Evolutionary conservation across 768 basidiomycete genomes (phyloP), one percentile per base, ranked within the genome.

Genomic region (Trametes sanguinea): DNA sequence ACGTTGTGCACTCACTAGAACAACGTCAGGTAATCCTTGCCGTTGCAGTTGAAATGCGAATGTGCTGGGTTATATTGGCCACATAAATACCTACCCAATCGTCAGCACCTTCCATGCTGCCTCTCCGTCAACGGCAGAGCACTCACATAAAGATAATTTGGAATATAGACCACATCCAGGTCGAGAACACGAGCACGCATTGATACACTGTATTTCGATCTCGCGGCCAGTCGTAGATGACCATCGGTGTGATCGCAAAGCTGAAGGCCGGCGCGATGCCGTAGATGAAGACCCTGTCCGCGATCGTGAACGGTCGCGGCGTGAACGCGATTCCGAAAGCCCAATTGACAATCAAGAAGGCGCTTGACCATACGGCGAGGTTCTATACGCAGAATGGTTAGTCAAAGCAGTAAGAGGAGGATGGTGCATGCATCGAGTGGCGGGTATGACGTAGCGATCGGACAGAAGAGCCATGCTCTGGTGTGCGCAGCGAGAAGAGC

Each of bases 281-380:
- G 69, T 83, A 89, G 67, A 85, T 79, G 72, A 86, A 87, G 27
- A 85, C 76, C 65, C 85, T 80, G 72, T 92, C 88, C 40, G 81
- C 72, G 4, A 81, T 66, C 16, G 72, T 75, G 13, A 75, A 63
- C 11, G 82, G 81, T 30, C 69, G 71, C 6, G 81, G 76, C 17
- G 83, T 76, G 65, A 87, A 83, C 10, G 78, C 76, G 32, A 79
- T 77, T 4, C 81, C 87, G 43, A 90, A 78, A 17, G 83, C 77
- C 89, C 91, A 92, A 67, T 87, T 90, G 35, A 83, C 65, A 54
- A 89, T 76, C 44, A 89, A 77, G 79, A 88, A 92, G 8, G 83
- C 60, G 9, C 84, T 77, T 6, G 86, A 84, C 81, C 85, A 87
- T 8, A 87, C 64, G 17, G 87, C 87, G 37, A 89, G 74, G 0